Percentiles rank a stretch among this genome's conserved stretches.
phyloP scores from a whole-genome alignment of 805 yeast genomes.

The Myxozyma udenii region DNA sequence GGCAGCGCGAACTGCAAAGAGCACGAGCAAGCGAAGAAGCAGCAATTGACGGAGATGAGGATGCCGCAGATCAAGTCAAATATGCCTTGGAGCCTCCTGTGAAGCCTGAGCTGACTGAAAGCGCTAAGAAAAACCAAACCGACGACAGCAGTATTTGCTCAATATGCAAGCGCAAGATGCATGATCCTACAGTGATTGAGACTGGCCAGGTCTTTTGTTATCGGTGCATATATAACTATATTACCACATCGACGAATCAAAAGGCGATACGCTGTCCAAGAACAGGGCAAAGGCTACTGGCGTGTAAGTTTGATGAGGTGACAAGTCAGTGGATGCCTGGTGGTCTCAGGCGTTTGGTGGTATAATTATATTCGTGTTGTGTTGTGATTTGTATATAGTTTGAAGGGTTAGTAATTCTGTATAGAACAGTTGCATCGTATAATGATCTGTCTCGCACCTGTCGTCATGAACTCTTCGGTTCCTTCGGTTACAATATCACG shows the following conservation, averaged over 20 bases:
- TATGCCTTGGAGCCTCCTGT: slow-evolving; percentile 34
- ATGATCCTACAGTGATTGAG: slow-evolving; percentile 82
- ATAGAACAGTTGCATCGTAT: too few species aligned
- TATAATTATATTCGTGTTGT: slow-evolving; percentile 31
- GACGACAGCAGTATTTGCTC: slow-evolving; percentile 51
- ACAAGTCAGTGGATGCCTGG: slow-evolving; percentile 60
- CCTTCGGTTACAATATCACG: too few species aligned
- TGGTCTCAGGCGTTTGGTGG: slow-evolving; percentile 71
- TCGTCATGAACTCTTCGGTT: too few species aligned
- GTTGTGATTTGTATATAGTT: background rate
- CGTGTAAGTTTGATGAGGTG: slow-evolving; percentile 63
- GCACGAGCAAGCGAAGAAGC: slow-evolving; percentile 1
- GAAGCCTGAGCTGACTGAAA: slow-evolving; percentile 9
- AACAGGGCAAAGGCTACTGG: slow-evolving; percentile 66
- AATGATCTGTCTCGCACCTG: too few species aligned
- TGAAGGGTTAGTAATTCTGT: too few species aligned
- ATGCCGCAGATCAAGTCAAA: slow-evolving; percentile 22
- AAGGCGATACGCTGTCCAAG: slow-evolving; percentile 80
- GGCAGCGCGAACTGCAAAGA: slow-evolving; percentile 12
- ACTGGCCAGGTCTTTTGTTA: slow-evolving; percentile 91
- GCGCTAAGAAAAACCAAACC: slow-evolving; percentile 26
- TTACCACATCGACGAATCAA: slow-evolving; percentile 44
- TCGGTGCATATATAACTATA: slow-evolving; percentile 69
- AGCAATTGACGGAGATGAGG: slow-evolving; percentile 19
- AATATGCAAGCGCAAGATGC: slow-evolving; percentile 60